Conservation (phyloP, 805 yeast species). For the Pichia thaimueangensis region DNA sequence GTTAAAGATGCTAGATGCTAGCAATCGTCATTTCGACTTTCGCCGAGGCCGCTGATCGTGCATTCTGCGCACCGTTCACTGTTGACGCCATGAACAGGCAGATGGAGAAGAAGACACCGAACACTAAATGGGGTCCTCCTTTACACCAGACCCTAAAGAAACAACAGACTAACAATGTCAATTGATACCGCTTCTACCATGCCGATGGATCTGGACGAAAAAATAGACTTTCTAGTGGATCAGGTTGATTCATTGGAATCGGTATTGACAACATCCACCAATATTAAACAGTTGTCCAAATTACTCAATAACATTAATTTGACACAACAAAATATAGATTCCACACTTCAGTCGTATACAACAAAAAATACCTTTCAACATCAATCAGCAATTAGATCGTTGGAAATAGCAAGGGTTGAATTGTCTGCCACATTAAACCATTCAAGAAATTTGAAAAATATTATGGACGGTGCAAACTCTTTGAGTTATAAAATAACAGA, state of each 20-base stretch:
- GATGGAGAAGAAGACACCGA: too few relatives aligned
- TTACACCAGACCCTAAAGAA: too few relatives aligned
- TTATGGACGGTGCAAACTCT: slow-evolving; percentile 54
- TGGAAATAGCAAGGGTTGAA: slow-evolving; percentile 58
- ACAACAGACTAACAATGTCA: too few relatives aligned
- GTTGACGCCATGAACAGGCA: too few relatives aligned
- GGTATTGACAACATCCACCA: slow-evolving; percentile 14
- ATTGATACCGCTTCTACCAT: background rate
- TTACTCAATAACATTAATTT: slow-evolving; percentile 21
- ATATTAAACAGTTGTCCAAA: slow-evolving; percentile 20
- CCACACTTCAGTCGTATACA: slow-evolving; percentile 18
- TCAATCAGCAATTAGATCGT: slow-evolving; percentile 32
- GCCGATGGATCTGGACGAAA: background rate
- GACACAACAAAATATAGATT: slow-evolving; percentile 23
- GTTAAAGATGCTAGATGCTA: too few relatives aligned
- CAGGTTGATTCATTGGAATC: slow-evolving; percentile 2
- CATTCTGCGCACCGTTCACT: too few relatives aligned
- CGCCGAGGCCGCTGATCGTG: too few relatives aligned
- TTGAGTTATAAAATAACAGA: slow-evolving; percentile 63
- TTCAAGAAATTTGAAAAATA: slow-evolving; percentile 49
- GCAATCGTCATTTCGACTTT: too few relatives aligned
- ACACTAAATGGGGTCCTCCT: too few relatives aligned
- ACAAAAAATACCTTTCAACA: slow-evolving; percentile 33
- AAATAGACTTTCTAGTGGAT: background rate
- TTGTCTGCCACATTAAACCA: slow-evolving; percentile 53